Evolutionary conservation across 2,329 filamentous ascomycete genomes (phyloP), one percentile per base, ranked within the genome.

Genomic region (Curvularia verruculosa): DNA sequence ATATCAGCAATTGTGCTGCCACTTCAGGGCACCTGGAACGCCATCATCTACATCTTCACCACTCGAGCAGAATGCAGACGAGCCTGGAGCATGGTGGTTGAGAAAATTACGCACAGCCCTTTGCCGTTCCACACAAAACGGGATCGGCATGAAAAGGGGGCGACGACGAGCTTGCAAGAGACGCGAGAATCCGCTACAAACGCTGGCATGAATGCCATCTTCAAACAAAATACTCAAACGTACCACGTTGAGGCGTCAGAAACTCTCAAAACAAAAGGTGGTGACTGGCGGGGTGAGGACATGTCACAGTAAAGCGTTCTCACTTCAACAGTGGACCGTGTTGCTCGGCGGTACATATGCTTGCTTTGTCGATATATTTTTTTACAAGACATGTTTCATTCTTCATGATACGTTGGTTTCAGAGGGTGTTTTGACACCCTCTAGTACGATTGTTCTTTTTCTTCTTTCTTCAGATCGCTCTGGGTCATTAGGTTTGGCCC

Each of bases 1-100:
- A 84, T 87, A 62, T 88, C 89, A 21, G 87, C 89, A 0, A 83
- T 91, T 39, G 90, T 95, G 1, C 82, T 96, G 8, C 91, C 91
- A 0, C 82, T 92, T 0, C 91, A 96, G 71, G 91, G 91, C 0
- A 90, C 93, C 68, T 95, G 91, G 90, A 96, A 96, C 72, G 85
- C 87, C 18, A 75, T 90, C 56, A 91, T 96, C 64, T 96, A 95
- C 75, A 77, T 86, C 5, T 71, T 66, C 18, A 72, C 71, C 0
- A 70, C 70, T 0, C 71, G 69, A 59, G 37, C 58, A 0, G 73
- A 74, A 39, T 72, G 66, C 37, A 69, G 61, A 29, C 63, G 65
- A 15, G 68, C 67, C 5, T 58, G 59, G 9, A 47, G 45, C 13
- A 53, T 58, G 24, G 24, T 57, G 2, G 31, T 64, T 37, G 40